Conservation (phyloP, 2,329 filamentous ascomycete species). For the Trichophyton equinum region DNA sequence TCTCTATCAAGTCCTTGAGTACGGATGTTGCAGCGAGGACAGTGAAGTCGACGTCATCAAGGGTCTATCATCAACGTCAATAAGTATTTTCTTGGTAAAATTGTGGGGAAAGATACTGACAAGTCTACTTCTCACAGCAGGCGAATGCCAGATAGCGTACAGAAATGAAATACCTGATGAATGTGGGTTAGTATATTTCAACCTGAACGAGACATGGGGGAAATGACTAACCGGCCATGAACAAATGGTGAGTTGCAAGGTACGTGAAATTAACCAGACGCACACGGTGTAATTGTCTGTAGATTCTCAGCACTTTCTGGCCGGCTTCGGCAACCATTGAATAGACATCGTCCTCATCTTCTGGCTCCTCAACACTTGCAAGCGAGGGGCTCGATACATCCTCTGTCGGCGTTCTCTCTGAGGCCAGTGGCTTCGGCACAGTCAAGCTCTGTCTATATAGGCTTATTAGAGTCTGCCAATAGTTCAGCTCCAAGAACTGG, state of each 20-base stretch:
- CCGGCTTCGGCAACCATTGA: slow-evolving; percentile 91
- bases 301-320: slow-evolving; percentile 80
- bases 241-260: slow-evolving; percentile 86
- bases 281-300: slow-evolving; percentile 75
- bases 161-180: slow-evolving; percentile 66
- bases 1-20: slow-evolving; percentile 79
- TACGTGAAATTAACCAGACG: slow-evolving; percentile 94
- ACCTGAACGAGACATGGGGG: not conserved
- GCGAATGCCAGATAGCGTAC: slow-evolving; percentile 95
- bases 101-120: slow-evolving; percentile 40
- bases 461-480: slow-evolving; percentile 96
- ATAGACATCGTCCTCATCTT: slow-evolving; percentile 81
- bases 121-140: slow-evolving; percentile 70
- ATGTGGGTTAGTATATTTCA: slow-evolving; percentile 6
- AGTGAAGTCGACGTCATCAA: slow-evolving; percentile 97
- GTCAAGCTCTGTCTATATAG: slow-evolving; percentile 83
- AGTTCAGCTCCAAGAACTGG: slow-evolving; percentile 86
- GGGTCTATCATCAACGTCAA: slow-evolving; percentile 39
- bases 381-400: slow-evolving; percentile 46
- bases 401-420: slow-evolving; percentile 53
- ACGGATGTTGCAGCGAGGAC: slow-evolving; percentile 88
- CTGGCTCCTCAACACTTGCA: slow-evolving; percentile 33
- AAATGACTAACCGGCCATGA: slow-evolving; percentile 61
- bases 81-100: not conserved
- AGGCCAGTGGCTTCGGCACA: slow-evolving; percentile 71